phyloP scores from a whole-genome alignment of 2,329 filamentous ascomycete species.

The Colletotrichum sojae region DNA sequence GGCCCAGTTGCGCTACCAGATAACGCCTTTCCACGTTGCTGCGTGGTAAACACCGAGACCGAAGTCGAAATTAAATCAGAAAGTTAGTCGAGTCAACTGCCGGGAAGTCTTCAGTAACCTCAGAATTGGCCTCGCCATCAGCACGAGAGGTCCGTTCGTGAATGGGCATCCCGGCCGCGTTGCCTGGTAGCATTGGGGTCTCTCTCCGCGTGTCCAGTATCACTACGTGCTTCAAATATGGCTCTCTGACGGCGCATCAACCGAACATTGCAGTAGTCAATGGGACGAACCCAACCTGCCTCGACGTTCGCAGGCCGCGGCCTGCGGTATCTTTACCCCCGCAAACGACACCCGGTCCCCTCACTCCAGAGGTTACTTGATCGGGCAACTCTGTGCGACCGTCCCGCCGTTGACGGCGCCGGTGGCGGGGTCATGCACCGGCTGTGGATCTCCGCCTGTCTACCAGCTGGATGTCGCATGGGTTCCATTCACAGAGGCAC shows the following conservation, averaged over 20 bases:
- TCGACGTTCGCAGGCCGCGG: constrained; percentile 15
- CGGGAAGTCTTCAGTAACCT: neutral
- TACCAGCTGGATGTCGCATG: neutral
- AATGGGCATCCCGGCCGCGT: too few relatives aligned
- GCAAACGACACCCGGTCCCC: neutral
- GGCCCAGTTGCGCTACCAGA: constrained; percentile 5
- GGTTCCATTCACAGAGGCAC: neutral
- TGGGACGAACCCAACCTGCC: neutral
- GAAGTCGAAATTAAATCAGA: too few relatives aligned
- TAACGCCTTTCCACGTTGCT: neutral
- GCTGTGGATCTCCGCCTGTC: neutral
- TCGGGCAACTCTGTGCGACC: constrained; percentile 7
- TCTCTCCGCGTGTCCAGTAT: too few relatives aligned
- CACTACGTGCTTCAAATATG: neutral
- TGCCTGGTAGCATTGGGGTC: too few relatives aligned
- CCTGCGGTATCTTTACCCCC: constrained; percentile 10
- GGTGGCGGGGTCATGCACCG: too few relatives aligned
- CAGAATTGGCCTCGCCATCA: too few relatives aligned
- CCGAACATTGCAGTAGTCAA: neutral
- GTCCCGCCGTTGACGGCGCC: neutral
- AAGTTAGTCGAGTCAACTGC: neutral
- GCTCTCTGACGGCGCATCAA: neutral
- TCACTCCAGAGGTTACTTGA: neutral
- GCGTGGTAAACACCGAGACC: neutral
- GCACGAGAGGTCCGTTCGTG: too few relatives aligned